These are phyloP conservation scores for Gossypium davidsonii DNA, from an alignment of 441 rosid species.

Conservation along the genomic window DNA sequence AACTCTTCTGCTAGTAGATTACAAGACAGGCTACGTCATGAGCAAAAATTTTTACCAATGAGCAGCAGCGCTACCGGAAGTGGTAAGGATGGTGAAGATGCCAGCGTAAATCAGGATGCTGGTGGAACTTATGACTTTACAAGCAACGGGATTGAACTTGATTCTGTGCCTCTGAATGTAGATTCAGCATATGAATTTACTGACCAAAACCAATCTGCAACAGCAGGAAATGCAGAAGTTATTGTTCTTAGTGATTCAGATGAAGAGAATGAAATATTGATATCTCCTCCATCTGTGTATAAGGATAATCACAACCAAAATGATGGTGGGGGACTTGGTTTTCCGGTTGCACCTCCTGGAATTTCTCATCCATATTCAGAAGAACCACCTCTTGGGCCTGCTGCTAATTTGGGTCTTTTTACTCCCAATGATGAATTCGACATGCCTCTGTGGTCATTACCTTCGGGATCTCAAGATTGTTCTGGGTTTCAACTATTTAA, in stretches of 20 bases:
- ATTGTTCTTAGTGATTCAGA: constrained; percentile 94
- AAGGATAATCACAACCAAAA: constrained; percentile 33
- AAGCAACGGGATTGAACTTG: constrained; percentile 66
- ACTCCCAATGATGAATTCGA: constrained; percentile 64
- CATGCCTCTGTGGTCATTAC: constrained; percentile 61
- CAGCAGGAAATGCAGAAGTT: constrained; percentile 56
- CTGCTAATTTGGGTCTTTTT: constrained; percentile 55
- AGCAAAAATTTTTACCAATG: constrained; percentile 66
- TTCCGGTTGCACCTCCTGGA: constrained; percentile 55
- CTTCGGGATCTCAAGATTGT: constrained; percentile 57
- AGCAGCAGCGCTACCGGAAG: constrained; percentile 93
- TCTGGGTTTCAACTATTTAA: constrained; percentile 74
- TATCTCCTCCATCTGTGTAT: constrained; percentile 48
- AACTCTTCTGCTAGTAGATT: constrained; percentile 65
- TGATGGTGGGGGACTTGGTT: constrained; percentile 48
- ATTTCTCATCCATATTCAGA: constrained; percentile 52
- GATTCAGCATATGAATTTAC: constrained; percentile 49
- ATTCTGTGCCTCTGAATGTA: constrained; percentile 64
- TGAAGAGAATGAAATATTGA: constrained; percentile 61
- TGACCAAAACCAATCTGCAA: constrained; percentile 46
- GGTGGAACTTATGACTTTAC: constrained; percentile 59
- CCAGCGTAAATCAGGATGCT: constrained; percentile 91
- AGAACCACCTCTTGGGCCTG: constrained; percentile 49
- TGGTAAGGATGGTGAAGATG: constrained; percentile 92
- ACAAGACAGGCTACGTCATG: constrained; percentile 37